Conservation (phyloP, 495 filamentous ascomycete species). For the Aspergillus mulundensis region DNA sequence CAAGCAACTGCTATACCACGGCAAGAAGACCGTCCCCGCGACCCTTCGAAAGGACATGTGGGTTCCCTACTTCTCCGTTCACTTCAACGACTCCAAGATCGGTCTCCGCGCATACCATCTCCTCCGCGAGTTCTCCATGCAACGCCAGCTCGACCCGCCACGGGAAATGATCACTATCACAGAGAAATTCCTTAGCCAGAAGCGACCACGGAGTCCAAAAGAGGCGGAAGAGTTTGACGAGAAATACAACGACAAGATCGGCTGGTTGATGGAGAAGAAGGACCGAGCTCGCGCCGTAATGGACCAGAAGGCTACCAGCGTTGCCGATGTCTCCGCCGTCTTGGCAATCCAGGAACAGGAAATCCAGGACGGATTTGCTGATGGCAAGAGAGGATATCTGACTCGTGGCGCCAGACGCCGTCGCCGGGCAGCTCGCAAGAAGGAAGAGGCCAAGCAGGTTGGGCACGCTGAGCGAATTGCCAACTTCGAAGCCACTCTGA, state of each 20-base stretch:
- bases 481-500: constrained; percentile 26
- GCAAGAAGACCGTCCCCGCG: constrained; percentile 81
- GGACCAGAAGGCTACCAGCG: constrained; percentile 82
- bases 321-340: constrained; percentile 84
- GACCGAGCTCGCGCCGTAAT: constrained; percentile 62
- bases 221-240: constrained; percentile 40
- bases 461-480: constrained; percentile 31
- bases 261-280: constrained; percentile 46
- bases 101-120: constrained; percentile 73
- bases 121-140: constrained; percentile 70
- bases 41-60: constrained; percentile 87
- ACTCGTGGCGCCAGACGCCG: constrained; percentile 27
- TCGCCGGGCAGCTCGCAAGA: constrained; percentile 29
- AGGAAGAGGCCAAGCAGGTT: constrained; percentile 36
- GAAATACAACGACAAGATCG: constrained; percentile 40
- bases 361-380: constrained; percentile 28
- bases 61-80: constrained; percentile 72
- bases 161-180: constrained; percentile 48
- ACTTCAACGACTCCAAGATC: constrained; percentile 59
- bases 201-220: constrained; percentile 58
- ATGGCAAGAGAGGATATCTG: constrained; percentile 31
- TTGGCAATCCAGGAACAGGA: constrained; percentile 53
- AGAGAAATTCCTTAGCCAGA: constrained; percentile 44
- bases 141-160: constrained; percentile 42
- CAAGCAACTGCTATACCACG: constrained; percentile 77